Base-by-base conservation (phyloP, 257 asterid species). In the Osmanthus fragrans region DNA sequence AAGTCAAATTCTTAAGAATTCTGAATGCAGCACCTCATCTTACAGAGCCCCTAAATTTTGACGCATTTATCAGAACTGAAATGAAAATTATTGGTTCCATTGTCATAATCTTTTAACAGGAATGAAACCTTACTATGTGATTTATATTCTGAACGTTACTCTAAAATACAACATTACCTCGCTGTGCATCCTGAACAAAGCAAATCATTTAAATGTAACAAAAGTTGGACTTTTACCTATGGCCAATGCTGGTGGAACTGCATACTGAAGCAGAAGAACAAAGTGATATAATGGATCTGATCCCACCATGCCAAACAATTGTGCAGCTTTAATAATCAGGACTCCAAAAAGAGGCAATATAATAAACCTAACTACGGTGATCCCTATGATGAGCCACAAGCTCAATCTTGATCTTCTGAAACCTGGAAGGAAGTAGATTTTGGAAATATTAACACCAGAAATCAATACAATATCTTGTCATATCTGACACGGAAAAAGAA, bases 281-380 rank as follows among this genome's bases (percentile, higher is more conserved):
- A 79, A 79, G 74, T 79, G 82, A 79, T 79, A 79, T 15, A 79
- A 37, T 19, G 82, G 79, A 67, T 79, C 82, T 47, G 82, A 64
- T 73, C 79, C 79, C 71, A 79, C 82, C 71, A 79, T 16, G 65
- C 79, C 82, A 7, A 67, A 34, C 36, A 27, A 16, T 47, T 66
- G 39, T 36, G 82, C 82, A 23, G 42, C 79, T 16, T 34, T 73
- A 51, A 79, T 65, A 18, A 73, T 47, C 2, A 64, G 65, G 25
- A 79, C 67, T 7, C 82, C 82, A 0, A 67, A 7, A 3, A 79
- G 19, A 36, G 82, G 82, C 79, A 79, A 47, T 75, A 69, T 4
- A 37, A 79, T 2, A 73, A 72, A 79, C 18, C 79, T 72, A 29
- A 79, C 71, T 2, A 73, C 58, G 18, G 42, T 49, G 73, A 79